Evolutionary conservation across 208 protist genomes (phyloP).

Genomic region (Trypanosoma theileri): DNA sequence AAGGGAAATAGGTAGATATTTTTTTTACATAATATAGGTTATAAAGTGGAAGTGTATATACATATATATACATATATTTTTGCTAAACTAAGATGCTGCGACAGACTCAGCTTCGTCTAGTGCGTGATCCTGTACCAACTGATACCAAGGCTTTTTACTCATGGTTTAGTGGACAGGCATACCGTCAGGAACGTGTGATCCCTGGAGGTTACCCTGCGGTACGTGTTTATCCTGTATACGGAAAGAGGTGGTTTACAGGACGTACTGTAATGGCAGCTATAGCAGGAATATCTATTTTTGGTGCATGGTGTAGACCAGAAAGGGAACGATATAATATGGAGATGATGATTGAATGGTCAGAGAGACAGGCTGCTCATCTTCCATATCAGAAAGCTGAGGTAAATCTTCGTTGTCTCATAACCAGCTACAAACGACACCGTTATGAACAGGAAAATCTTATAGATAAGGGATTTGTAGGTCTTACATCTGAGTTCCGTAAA

Average conservation of each 20-base stretch:
- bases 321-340: slow-evolving; percentile 90
- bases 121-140: slow-evolving; percentile 82
- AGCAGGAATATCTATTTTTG: slow-evolving; percentile 83
- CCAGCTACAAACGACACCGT: slow-evolving; percentile 83
- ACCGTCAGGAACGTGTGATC: slow-evolving; percentile 87
- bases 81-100: slow-evolving; percentile 45
- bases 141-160: slow-evolving; percentile 90
- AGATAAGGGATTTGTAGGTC: slow-evolving; percentile 89
- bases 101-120: slow-evolving; percentile 46
- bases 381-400: slow-evolving; percentile 89
- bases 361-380: slow-evolving; percentile 77
- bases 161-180: slow-evolving; percentile 89
- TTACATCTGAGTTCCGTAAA: slow-evolving; percentile 89
- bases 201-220: slow-evolving; percentile 86
- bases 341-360: slow-evolving; percentile 86
- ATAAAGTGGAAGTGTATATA: no score
- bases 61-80: no score
- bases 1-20: no score
- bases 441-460: slow-evolving; percentile 90
- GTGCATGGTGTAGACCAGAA: slow-evolving; percentile 83
- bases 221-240: slow-evolving; percentile 88
- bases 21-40: no score
- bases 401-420: slow-evolving; percentile 75
- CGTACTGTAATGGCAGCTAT: slow-evolving; percentile 84
- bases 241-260: slow-evolving; percentile 89